Conservation (phyloP, 768 basidiomycete genomes). For the Sistotremastrum suecicum region DNA sequence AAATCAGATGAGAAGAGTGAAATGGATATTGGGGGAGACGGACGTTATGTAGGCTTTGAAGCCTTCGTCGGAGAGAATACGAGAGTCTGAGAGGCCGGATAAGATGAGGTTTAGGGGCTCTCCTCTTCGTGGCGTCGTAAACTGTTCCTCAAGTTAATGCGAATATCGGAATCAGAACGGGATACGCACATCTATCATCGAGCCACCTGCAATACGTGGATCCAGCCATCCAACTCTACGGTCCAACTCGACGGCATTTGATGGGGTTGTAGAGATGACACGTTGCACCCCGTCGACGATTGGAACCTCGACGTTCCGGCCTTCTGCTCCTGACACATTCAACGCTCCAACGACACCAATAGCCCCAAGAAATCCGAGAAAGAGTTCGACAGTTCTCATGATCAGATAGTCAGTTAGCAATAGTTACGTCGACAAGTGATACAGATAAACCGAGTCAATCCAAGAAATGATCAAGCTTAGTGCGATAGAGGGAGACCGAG, state of each 20-base stretch:
- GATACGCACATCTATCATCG: slow-evolving; percentile 55
- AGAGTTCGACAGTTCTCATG: no score
- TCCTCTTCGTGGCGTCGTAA: slow-evolving; percentile 46
- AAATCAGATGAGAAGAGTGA: neutral
- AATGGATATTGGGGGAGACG: slow-evolving; percentile 6
- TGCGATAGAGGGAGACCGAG: no score
- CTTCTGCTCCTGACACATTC: no score
- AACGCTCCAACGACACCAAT: no score
- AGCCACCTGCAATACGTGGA: slow-evolving; percentile 60
- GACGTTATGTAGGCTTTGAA: slow-evolving; percentile 59
- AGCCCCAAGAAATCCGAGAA: no score
- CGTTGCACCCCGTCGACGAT: no score
- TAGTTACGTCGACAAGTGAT: no score
- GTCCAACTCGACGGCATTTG: neutral
- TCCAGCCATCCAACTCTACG: slow-evolving; percentile 36
- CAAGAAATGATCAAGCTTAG: no score
- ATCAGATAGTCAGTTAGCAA: no score
- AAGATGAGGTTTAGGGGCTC: slow-evolving; percentile 82
- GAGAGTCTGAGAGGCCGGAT: slow-evolving; percentile 65
- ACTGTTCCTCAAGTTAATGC: slow-evolving; percentile 24
- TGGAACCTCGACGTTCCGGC: no score
- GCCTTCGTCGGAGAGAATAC: slow-evolving; percentile 60
- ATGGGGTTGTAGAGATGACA: no score
- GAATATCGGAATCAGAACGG: neutral
- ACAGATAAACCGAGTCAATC: no score